Evolutionary conservation across 2,329 filamentous ascomycete species (phyloP).

Genomic region (Xenosphaeropsis pyriputrescens): DNA sequence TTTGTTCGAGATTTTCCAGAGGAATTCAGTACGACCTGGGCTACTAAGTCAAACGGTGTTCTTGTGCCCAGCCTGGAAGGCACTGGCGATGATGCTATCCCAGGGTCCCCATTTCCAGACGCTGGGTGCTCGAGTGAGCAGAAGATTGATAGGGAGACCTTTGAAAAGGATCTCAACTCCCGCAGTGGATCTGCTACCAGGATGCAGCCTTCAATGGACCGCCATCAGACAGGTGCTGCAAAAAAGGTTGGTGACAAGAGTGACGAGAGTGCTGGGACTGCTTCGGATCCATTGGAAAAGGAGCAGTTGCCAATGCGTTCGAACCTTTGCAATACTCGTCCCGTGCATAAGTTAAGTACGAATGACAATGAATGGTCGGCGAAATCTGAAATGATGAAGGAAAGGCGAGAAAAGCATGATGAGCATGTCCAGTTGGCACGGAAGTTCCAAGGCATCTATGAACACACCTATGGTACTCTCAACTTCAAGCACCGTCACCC

Average conservation of each 20-base stretch:
- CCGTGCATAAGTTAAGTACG: no score
- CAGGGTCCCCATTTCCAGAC: not conserved
- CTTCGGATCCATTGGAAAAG: not conserved
- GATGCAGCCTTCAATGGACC: conserved; percentile 17
- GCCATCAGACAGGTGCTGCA: conserved; percentile 1
- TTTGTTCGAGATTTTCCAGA: conserved; percentile 36
- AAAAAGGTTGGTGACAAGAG: not conserved
- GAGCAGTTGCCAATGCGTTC: not conserved
- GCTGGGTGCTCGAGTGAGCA: not conserved
- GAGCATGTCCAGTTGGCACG: conserved; percentile 13
- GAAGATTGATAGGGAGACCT: conserved; percentile 7
- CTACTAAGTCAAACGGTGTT: conserved; percentile 5
- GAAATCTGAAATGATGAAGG: no score
- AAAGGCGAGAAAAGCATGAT: conserved; percentile 9
- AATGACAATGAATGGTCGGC: no score
- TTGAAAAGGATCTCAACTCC: conserved; percentile 12
- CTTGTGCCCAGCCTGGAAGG: conserved; percentile 4
- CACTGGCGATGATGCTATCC: not conserved
- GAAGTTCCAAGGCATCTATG: conserved; percentile 25
- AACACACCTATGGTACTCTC: conserved; percentile 24
- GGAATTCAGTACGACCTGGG: conserved; percentile 31
- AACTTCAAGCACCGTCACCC: conserved; percentile 15
- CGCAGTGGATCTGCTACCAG: conserved; percentile 9
- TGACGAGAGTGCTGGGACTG: not conserved
- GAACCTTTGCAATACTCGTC: no score